phyloP scores from a whole-genome alignment of 176 grass and related monocot genomes.

The Oryza brachyantha region DNA sequence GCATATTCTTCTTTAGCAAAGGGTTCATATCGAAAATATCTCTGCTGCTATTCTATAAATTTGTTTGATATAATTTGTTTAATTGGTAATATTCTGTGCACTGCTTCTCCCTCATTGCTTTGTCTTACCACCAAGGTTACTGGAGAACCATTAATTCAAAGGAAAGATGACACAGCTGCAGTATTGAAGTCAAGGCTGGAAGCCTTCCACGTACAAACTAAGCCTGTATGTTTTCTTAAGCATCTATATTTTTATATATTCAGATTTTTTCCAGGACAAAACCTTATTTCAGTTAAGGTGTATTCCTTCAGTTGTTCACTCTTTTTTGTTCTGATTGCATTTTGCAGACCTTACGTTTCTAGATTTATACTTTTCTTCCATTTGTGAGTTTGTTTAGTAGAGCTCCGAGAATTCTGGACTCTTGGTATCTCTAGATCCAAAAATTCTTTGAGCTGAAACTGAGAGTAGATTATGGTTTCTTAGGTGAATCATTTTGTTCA shows the following conservation, averaged over 20 bases:
- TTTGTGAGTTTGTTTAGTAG: not conserved
- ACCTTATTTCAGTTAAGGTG: not conserved
- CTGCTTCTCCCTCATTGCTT: not conserved
- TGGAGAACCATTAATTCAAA: constrained; percentile 91
- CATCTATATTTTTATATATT: not conserved
- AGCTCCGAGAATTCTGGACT: not conserved
- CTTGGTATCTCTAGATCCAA: not conserved
- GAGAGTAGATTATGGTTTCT: not conserved
- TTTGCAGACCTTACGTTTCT: not conserved
- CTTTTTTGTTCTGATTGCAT: not conserved
- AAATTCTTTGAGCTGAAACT: not conserved
- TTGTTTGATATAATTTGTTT: not conserved
- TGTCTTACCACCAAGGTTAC: constrained; percentile 57
- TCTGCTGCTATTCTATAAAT: not conserved
- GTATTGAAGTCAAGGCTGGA: constrained; percentile 98
- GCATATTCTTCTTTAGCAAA: not conserved
- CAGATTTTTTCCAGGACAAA: not conserved
- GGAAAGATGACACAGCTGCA: constrained; percentile 92
- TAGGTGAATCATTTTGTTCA: not conserved
- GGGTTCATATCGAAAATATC: not conserved
- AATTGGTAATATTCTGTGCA: not conserved
- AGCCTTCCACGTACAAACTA: constrained; percentile 88
- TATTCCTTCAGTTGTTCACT: too few relatives aligned
- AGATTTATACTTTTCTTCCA: not conserved
- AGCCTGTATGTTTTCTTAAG: constrained; percentile 68